Base-by-base conservation (phyloP, 1,284 basidiomycete species). In the Mycosarcoma maydis region DNA sequence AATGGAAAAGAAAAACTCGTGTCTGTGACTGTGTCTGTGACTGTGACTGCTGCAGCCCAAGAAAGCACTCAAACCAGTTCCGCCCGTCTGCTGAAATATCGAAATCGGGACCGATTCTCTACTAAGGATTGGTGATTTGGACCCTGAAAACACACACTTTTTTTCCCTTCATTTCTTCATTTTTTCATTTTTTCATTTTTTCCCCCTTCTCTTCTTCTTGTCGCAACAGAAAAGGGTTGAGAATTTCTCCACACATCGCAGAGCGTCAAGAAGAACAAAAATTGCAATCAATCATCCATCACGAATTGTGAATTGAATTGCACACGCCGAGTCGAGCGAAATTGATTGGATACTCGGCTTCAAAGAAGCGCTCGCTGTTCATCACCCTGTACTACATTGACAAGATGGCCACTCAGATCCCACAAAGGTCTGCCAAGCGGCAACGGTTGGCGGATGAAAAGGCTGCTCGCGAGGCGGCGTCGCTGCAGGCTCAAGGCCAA, bases 391-490 rank as follows among this genome's bases (percentile, higher is more conserved):
- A n/a, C n/a, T n/a, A n/a, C n/a, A 19, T 14, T 14, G 8, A 17
- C 34, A 50, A n/a, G 16, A 80, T 79, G 77, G 68, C 77, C 19
- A 79, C 77, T 27, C 73, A 75, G 36, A 62, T 77, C 22, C 76
- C 77, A 8, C 59, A 65, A 36, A 56, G 67, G 17, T 65, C 73
- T 4, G 75, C 64, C 37, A 80, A 78, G 55, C 60, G 78, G 43
- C 73, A 74, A 38, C 66, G 76, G 32, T 64, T 72, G 16, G 67
- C 50, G 17, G 56, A 67, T 34, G 53, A 67, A 39, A 69, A 65
- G 23, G 74, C 68, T 13, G 54, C 54, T 27, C 55, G 51, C 6
- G 68, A 73, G 22, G 67, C 73, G 22, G 65, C 65, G 7, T 30
- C 44, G 16, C 67, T 78, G 3, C 65, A 61, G 16, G 34, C 51